Conservation (phyloP, 2,329 filamentous ascomycete species). For the Bipolaris sorokiniana region DNA sequence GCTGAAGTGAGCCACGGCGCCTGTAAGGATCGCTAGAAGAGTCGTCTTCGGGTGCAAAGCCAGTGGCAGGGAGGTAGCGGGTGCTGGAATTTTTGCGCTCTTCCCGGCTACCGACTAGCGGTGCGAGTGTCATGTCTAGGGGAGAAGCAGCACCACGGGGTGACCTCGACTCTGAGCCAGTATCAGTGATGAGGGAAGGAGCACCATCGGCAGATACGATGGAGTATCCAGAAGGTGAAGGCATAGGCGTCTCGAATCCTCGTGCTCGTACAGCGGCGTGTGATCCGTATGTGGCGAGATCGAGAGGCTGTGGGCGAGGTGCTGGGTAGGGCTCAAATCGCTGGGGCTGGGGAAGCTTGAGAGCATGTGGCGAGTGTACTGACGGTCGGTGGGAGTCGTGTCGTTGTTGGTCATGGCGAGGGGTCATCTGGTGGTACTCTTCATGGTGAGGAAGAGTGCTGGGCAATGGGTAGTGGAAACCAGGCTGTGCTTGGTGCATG, state of each 20-base stretch:
- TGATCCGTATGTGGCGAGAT: conserved; percentile 34
- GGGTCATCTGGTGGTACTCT: conserved; percentile 32
- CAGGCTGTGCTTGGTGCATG: conserved; percentile 40
- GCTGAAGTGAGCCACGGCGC: conserved; percentile 42
- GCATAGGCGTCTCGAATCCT: conserved; percentile 62
- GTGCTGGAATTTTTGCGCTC: conserved; percentile 48
- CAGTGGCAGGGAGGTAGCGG: conserved; percentile 47
- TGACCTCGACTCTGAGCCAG: conserved; percentile 55
- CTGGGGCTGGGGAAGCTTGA: conserved; percentile 44
- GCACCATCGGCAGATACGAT: conserved; percentile 68
- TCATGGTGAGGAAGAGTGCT: conserved; percentile 34
- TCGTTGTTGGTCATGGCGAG: conserved; percentile 40
- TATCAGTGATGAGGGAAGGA: conserved; percentile 74
- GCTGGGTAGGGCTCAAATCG: conserved; percentile 41
- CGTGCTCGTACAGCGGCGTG: conserved; percentile 34
- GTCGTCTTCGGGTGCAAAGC: conserved; percentile 48
- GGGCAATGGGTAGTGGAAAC: conserved; percentile 39
- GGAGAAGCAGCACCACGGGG: conserved; percentile 54
- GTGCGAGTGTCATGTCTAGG: conserved; percentile 52
- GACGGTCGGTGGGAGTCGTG: conserved; percentile 32
- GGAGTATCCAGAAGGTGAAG: conserved; percentile 67
- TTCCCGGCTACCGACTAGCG: conserved; percentile 44
- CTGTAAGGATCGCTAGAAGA: conserved; percentile 33
- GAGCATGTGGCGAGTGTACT: conserved; percentile 35
- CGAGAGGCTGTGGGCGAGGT: conserved; percentile 42